Evolutionary conservation across 202 grass and related monocot genomes (phyloP), one percentile per base, ranked within the genome.

Genomic region (Bolboschoenoplectus hybrid): DNA sequence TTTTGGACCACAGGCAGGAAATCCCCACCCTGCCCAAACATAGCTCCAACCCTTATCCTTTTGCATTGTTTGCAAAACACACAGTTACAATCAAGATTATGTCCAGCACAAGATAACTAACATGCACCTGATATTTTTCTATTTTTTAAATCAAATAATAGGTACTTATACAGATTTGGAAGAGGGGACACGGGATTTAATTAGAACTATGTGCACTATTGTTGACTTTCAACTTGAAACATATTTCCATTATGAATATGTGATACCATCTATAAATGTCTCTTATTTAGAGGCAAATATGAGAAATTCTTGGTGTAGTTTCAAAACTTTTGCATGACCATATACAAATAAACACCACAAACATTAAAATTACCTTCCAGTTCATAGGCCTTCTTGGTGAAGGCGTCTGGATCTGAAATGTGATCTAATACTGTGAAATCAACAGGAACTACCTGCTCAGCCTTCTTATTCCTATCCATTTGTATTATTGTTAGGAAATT

Each of bases 391-490:
- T 80, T 80, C 53, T 43, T 41, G 36, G 36, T 60, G 53, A 80
- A 80, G 8, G 52, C 51, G 6, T 58, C 75, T 11, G 75, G 75
- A 80, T 80, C 75, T 80, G 35, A 43, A 61, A 80, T 80, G 75
- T 80, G 52, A 60, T 80, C 53, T 41, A 80, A 80, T 60, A 60
- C 36, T 39, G 52, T 80, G 75, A 80, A 80, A 20, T 80, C 75
- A 60, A 80, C 75, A 60, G 53, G 14, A 80, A 80, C 35, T 0
- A 60, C 75, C 75, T 60, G 53, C 53, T 58, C 34, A 19, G 53
- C 34, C 75, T 80, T 41, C 75, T 80, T 36, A 43, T 17, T 9
- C 75, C 75, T 80, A 57, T 61, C 38, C 53, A 43, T 80, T 80
- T 80, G 40, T 19, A 80, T 9, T 40, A 38, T 20, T 43, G 75